Conservation (phyloP, 345 rosid genomes). For the Pistacia integerrima region DNA sequence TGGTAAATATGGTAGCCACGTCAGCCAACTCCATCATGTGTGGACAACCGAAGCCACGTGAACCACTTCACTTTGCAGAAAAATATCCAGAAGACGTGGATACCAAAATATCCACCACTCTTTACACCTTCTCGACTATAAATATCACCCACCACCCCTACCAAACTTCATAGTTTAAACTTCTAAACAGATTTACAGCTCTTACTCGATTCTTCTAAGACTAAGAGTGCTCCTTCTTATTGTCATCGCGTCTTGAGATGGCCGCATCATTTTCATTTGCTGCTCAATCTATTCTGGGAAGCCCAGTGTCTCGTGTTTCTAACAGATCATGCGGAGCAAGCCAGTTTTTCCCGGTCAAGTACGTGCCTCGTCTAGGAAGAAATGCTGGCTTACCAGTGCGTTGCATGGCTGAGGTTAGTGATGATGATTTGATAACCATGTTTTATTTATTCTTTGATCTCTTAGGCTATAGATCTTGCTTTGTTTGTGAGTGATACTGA, state of each 20-base stretch:
- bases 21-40: constrained; percentile 19
- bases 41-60: constrained; percentile 36
- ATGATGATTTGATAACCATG: background rate
- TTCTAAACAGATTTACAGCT: too few relatives aligned
- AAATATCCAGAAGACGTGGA: constrained; percentile 31
- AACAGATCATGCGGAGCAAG: constrained; percentile 24
- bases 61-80: constrained; percentile 12
- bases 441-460: background rate
- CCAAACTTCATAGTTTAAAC: too few relatives aligned
- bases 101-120: constrained; percentile 27
- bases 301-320: constrained; percentile 30
- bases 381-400: constrained; percentile 30
- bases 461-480: background rate
- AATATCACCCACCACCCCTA: background rate
- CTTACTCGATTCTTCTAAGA: background rate
- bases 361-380: constrained; percentile 27
- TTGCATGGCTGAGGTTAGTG: constrained; percentile 52
- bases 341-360: constrained; percentile 24
- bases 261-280: constrained; percentile 31
- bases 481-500: background rate
- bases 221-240: too few relatives aligned
- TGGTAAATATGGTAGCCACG: constrained; percentile 33
- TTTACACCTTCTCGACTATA: background rate
- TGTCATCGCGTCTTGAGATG: constrained; percentile 23
- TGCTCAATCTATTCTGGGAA: constrained; percentile 46